phyloP scores from a whole-genome alignment of 169 alveolate genomes.

The Perkinsus olseni region DNA sequence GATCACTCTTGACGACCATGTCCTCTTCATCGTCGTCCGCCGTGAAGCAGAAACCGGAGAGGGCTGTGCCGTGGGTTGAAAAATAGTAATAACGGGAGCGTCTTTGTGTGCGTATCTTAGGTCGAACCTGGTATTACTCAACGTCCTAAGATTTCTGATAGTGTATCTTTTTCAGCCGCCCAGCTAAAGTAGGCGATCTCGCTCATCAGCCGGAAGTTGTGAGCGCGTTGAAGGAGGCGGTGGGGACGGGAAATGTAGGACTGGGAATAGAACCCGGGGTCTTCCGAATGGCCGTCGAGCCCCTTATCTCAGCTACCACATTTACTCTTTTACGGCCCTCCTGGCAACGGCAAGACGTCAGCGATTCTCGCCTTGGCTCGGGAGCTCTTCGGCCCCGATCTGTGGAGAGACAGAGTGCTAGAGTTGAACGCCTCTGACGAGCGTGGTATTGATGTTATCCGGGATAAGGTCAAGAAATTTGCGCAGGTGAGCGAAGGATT shows the following conservation, averaged over 20 bases:
- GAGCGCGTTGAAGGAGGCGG: neutral
- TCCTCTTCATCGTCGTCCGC: neutral
- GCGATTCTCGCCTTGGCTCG: conserved; percentile 90
- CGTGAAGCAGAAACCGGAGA: neutral
- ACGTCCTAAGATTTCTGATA: neutral
- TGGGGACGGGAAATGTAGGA: neutral
- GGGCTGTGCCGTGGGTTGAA: neutral
- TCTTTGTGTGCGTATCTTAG: too few species aligned
- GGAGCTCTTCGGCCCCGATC: conserved; percentile 82
- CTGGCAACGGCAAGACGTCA: conserved; percentile 98
- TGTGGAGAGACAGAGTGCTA: conserved; percentile 78
- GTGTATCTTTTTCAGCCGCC: neutral
- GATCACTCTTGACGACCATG: neutral
- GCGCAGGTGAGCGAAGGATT: conserved; percentile 41
- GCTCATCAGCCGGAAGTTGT: neutral
- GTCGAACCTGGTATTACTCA: neutral
- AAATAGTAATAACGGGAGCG: neutral
- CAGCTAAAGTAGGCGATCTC: neutral
- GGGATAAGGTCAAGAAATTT: conserved; percentile 91
- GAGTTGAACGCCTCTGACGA: conserved; percentile 97
- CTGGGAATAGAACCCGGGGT: neutral
- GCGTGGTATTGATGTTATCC: conserved; percentile 88
- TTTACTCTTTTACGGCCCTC: conserved; percentile 93
- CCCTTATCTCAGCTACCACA: conserved; percentile 77
- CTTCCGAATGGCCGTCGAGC: neutral